Base-by-base conservation (phyloP, 257 asterid species). In the Nicotiana noctiflora region DNA sequence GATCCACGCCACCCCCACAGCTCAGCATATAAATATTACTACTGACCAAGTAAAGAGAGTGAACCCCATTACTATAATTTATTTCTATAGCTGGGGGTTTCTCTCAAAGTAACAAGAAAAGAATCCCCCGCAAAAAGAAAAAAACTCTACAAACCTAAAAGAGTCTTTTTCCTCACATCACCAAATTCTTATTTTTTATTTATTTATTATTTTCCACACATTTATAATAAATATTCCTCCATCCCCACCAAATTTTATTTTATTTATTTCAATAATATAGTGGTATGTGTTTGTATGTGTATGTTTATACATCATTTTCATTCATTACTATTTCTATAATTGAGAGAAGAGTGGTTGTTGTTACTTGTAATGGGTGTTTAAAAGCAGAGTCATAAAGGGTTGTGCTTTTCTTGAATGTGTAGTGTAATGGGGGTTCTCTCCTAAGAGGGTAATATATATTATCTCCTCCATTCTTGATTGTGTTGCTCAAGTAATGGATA, bases 221-320 rank as follows among this genome's bases (percentile, higher is more conserved):
- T n/a, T 49, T 12, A 34, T 19, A 37, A 74, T 74, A 14, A 25
- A 21, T 74, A 74, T 49, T 13, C 79, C 23, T 13, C 60, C 14
- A 52, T 4, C 11, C 61, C 61, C 79, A 74, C 79, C 3, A 74
- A 74, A 72, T 3, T 21, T 46, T 46, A 3, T 12, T 46, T 34
- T 8, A 19, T 13, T 5, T 31, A 29, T 55, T 25, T 25, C 27
- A 25, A 12, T 53, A 74, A 49, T 77, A 83, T 31, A 63, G 85
- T 86, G 88, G 37, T 32, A 8, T 81, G 23, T 81, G 60, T 56
- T 21, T 49, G 75, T 75, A 65, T 85, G 84, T 59, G 86, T 81
- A 82, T 84, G 97, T 89, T 93, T 82, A 83, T 81, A 68, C 82
- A 85, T 90, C 93, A 68, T 84, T 89, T 87, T 91, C 93, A 87